A percentile compares a stretch with the other conserved stretches of the same genome.
phyloP scores from a whole-genome alignment of 164 flowering plant genomes.

The Dillenia suffruticosa region DNA sequence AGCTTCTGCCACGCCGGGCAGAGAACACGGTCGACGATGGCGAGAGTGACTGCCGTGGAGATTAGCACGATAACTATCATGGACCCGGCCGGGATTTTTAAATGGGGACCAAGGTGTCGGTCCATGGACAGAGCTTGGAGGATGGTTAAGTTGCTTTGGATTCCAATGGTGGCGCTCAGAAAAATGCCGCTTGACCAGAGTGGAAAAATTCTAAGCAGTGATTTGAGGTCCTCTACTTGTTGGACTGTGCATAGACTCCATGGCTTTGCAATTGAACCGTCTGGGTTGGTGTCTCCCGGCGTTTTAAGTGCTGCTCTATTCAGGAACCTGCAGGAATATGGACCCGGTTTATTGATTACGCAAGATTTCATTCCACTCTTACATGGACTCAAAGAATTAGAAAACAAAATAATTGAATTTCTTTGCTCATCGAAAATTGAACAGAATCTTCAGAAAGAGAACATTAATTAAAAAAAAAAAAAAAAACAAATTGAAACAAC shows the following conservation, averaged over 20 bases:
- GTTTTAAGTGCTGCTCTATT: slow-evolving; percentile 49
- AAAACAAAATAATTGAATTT: too few relatives aligned
- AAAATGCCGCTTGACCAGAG: slow-evolving; percentile 48
- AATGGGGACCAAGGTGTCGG: slow-evolving; percentile 45
- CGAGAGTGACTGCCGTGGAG: slow-evolving; percentile 31
- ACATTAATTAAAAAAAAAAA: too few relatives aligned
- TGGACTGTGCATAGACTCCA: slow-evolving; percentile 58
- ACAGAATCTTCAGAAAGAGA: too few relatives aligned
- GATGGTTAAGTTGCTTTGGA: slow-evolving; percentile 37
- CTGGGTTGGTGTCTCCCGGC: slow-evolving; percentile 24
- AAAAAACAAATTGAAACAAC: too few relatives aligned
- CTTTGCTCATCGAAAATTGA: too few relatives aligned
- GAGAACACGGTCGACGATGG: slow-evolving; percentile 40
- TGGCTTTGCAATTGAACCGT: slow-evolving; percentile 29
- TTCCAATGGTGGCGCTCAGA: slow-evolving; percentile 38
- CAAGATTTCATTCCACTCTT: too few relatives aligned
- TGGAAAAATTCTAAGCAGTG: slow-evolving; percentile 48
- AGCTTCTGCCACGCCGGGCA: slow-evolving; percentile 36
- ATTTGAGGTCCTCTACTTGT: slow-evolving; percentile 68
- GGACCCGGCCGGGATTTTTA: slow-evolving; percentile 64
- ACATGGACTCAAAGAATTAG: too few relatives aligned
- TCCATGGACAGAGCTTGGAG: slow-evolving; percentile 68
- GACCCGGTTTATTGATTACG: too few relatives aligned
- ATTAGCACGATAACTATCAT: slow-evolving; percentile 32
- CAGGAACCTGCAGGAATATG: slow-evolving; percentile 37